Evolutionary conservation across 305 asterid species (phyloP).

Genomic region (Salvia sclarea): DNA sequence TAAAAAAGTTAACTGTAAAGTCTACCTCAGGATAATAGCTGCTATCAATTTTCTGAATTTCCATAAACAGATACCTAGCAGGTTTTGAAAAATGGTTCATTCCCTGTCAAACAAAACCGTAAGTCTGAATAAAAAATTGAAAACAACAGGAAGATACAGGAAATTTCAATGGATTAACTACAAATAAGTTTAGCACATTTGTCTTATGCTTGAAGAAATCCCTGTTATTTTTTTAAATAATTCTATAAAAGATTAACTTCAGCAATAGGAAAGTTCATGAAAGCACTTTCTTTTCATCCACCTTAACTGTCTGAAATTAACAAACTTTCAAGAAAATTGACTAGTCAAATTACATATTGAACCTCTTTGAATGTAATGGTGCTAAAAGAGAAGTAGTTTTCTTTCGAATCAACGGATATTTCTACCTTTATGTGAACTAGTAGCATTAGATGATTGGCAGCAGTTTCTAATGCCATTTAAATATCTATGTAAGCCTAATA

Average conservation of each 20-base stretch:
- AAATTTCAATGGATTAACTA: not conserved
- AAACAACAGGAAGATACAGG: not conserved
- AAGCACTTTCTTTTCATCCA: not conserved
- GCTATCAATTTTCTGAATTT: slow-evolving; percentile 77
- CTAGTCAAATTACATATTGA: not conserved
- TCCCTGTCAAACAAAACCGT: slow-evolving; percentile 45
- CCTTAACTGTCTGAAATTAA: not conserved
- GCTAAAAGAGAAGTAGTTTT: not conserved
- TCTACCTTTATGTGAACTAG: not conserved
- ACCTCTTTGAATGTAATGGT: not conserved
- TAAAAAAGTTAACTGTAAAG: slow-evolving; percentile 4
- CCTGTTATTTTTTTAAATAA: not conserved
- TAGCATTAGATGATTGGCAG: not conserved
- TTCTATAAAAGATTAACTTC: not conserved
- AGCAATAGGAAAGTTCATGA: not conserved
- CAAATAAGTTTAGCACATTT: not conserved
- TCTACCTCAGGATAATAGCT: slow-evolving; percentile 76
- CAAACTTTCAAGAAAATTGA: not conserved
- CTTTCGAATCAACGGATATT: not conserved
- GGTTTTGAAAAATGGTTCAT: slow-evolving; percentile 64
- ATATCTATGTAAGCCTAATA: not conserved
- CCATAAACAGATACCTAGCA: slow-evolving; percentile 63
- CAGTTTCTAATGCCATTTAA: not conserved
- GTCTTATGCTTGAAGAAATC: not conserved
- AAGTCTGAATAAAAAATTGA: not conserved